Conservation (phyloP, 2,329 filamentous ascomycete genomes). For the Tricladium varicosporioides region DNA sequence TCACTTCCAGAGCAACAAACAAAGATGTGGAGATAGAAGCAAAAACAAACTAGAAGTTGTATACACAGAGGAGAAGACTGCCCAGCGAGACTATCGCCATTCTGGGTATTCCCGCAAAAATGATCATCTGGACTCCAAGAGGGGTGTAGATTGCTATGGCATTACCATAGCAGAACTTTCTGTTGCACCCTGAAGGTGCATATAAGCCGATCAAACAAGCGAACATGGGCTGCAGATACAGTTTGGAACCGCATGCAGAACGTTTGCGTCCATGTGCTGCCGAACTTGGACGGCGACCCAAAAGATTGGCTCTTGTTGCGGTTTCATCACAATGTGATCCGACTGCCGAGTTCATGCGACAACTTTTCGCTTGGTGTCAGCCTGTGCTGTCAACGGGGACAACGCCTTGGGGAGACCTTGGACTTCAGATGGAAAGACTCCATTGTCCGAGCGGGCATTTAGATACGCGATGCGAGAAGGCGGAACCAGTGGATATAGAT, state of each 20-base stretch:
- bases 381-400: neutral
- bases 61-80: slow-evolving; percentile 1
- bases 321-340: slow-evolving; percentile 21
- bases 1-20: slow-evolving; percentile 22
- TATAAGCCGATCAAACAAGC: slow-evolving; percentile 23
- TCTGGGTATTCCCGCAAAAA: neutral
- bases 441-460: slow-evolving; percentile 11
- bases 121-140: slow-evolving; percentile 3
- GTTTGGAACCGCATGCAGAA: slow-evolving; percentile 3
- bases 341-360: slow-evolving; percentile 22
- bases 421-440: slow-evolving; percentile 9
- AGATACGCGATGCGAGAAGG: neutral
- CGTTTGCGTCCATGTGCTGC: slow-evolving; percentile 5
- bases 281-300: slow-evolving; percentile 6
- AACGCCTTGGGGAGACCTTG: neutral
- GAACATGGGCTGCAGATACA: slow-evolving; percentile 6
- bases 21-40: slow-evolving; percentile 8
- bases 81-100: neutral
- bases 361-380: neutral
- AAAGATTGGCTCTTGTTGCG: slow-evolving; percentile 12
- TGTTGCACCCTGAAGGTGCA: slow-evolving; percentile 18
- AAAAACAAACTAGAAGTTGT: slow-evolving; percentile 3
- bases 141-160: slow-evolving; percentile 21
- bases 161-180: slow-evolving; percentile 14
- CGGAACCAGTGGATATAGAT: neutral